Conservation (phyloP, 2,329 filamentous ascomycete species). For the Berkeleyomyces rouxiae region DNA sequence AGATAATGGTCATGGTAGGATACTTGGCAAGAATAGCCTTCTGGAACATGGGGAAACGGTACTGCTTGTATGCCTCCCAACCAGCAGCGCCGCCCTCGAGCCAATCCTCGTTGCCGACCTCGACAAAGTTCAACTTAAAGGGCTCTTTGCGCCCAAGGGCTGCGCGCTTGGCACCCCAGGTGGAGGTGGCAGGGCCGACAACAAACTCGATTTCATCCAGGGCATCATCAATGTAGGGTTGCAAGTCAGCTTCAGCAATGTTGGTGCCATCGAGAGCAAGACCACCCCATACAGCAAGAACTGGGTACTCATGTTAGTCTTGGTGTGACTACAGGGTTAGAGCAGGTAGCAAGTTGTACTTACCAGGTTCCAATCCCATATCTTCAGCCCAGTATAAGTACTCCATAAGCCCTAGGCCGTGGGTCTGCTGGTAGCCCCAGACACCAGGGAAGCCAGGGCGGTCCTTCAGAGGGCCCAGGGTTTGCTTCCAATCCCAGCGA, state of each 20-base stretch:
- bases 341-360: slow-evolving; percentile 13
- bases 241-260: slow-evolving; percentile 33
- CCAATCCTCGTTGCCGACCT: slow-evolving; percentile 54
- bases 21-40: slow-evolving; percentile 39
- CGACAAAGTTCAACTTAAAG: slow-evolving; percentile 43
- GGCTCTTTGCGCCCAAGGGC: slow-evolving; percentile 44
- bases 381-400: slow-evolving; percentile 46
- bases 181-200: slow-evolving; percentile 33
- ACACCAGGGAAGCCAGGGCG: slow-evolving; percentile 38
- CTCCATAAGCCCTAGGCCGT: slow-evolving; percentile 45
- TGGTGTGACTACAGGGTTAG: not conserved
- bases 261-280: slow-evolving; percentile 37
- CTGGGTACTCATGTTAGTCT: slow-evolving; percentile 16
- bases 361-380: slow-evolving; percentile 36
- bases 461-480: slow-evolving; percentile 35
- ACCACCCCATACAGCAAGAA: slow-evolving; percentile 42
- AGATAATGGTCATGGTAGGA: slow-evolving; percentile 39
- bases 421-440: slow-evolving; percentile 45
- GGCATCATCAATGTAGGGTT: slow-evolving; percentile 40
- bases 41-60: slow-evolving; percentile 42
- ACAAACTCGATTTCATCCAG: slow-evolving; percentile 49
- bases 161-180: slow-evolving; percentile 41
- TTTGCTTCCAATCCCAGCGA: slow-evolving; percentile 37
- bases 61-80: slow-evolving; percentile 33
- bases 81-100: slow-evolving; percentile 32